Evolutionary conservation across 2,329 filamentous ascomycete species (phyloP).

Genomic region (Sarocladium strictum): DNA sequence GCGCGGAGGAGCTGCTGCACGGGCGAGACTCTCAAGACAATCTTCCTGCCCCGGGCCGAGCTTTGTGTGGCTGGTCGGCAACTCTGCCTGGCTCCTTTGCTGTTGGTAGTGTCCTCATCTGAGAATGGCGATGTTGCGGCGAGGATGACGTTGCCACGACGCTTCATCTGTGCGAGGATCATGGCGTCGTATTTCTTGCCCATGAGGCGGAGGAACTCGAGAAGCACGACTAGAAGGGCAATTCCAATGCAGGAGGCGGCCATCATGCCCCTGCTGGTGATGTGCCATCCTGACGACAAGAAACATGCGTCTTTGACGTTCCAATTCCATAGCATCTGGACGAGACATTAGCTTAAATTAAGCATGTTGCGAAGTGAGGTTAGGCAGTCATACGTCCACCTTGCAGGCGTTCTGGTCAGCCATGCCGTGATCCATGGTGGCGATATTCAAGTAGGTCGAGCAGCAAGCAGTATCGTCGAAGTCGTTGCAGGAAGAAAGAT

Average conservation of each 20-base stretch:
- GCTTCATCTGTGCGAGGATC: conserved; percentile 3
- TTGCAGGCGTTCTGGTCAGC: conserved; percentile 23
- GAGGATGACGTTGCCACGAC: conserved; percentile 4
- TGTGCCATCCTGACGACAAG: conserved; percentile 63
- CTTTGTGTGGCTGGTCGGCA: neutral
- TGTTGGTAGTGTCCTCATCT: neutral
- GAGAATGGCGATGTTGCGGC: neutral
- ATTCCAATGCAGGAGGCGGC: conserved; percentile 75
- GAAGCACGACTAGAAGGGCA: conserved; percentile 60
- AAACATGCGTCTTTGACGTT: conserved; percentile 67
- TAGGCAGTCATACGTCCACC: conserved; percentile 21
- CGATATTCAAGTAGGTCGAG: neutral
- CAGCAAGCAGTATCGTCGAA: neutral
- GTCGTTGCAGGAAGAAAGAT: neutral
- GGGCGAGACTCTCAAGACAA: conserved; percentile 48
- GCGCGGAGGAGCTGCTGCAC: conserved; percentile 62
- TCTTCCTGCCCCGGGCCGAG: conserved; percentile 12
- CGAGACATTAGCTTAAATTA: neutral
- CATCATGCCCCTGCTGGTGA: conserved; percentile 66
- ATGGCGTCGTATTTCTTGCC: conserved; percentile 63
- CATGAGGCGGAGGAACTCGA: conserved; percentile 67
- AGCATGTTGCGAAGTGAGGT: neutral
- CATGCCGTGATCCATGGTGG: conserved; percentile 12
- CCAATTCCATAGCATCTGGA: conserved; percentile 76
- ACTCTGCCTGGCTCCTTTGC: neutral